Percentiles rank a stretch among this genome's conserved stretches.
Evolutionary conservation across 441 rosid species (phyloP).

Genomic region (Erysimum cheiri): DNA sequence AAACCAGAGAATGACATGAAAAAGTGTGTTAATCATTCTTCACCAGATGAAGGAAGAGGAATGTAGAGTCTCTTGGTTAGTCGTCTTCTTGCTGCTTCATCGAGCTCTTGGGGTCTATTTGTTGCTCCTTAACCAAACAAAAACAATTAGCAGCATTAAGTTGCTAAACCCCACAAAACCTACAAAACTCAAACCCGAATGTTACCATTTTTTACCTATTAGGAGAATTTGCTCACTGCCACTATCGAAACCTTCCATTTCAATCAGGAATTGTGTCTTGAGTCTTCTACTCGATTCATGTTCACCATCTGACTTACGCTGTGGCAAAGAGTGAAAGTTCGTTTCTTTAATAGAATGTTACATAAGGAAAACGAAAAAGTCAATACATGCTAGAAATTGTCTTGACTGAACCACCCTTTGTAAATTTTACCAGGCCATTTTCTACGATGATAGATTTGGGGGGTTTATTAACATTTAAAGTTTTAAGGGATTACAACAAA

Average conservation of each 20-base stretch:
- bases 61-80: slow-evolving; percentile 93
- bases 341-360: slow-evolving; percentile 29
- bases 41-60: slow-evolving; percentile 94
- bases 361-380: slow-evolving; percentile 19
- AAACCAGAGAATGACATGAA: slow-evolving; percentile 31
- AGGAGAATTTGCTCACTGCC: slow-evolving; percentile 90
- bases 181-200: background rate
- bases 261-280: slow-evolving; percentile 94
- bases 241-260: slow-evolving; percentile 97
- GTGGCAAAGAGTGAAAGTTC: slow-evolving; percentile 40
- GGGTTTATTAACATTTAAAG: background rate
- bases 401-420: background rate
- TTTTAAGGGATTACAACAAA: slow-evolving; percentile 39
- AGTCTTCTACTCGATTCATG: slow-evolving; percentile 97
- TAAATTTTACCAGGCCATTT: background rate
- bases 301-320: slow-evolving; percentile 98
- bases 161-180: slow-evolving; percentile 16
- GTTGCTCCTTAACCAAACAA: slow-evolving; percentile 76
- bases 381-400: slow-evolving; percentile 58
- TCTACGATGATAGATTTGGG: background rate
- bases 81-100: slow-evolving; percentile 95
- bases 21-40: slow-evolving; percentile 30
- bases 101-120: slow-evolving; percentile 97
- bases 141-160: slow-evolving; percentile 12
- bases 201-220: slow-evolving; percentile 60